Base-by-base conservation (phyloP, 1,139 yeast genomes). In the Taphrina flavorubra region DNA sequence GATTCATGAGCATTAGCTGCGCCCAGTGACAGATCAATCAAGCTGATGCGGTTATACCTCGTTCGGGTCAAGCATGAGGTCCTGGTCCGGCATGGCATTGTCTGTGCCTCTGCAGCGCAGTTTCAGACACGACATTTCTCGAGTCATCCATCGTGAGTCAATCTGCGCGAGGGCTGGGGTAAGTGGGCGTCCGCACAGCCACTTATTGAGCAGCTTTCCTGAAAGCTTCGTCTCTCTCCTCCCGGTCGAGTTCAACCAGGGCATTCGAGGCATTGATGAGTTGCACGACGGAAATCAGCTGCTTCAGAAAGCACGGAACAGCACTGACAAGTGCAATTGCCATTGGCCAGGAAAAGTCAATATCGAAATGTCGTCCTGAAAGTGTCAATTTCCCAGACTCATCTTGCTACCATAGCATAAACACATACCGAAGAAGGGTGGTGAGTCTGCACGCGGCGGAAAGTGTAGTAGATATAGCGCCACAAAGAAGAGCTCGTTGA, bases 401-500 rank as follows among this genome's bases (percentile, higher is more conserved):
- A 25, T 25, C 31, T 25, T 25, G 2, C 31, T 25, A 25, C 31
- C 31, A 25, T 25, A 25, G 31, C 31, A 46, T 25, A 34, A 39
- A n/a, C 5, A 11, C 59, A 6, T 53, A 63, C 67, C 67, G 47
- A 63, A 63, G 61, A 63, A 63, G 5, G 67, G 67, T 6, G 67
- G 67, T 11, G 67, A 63, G 44, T 63, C 57, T 16, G 46, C 56
- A 25, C 72, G 77, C 73, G 78, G 85, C 81, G 76, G 86, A 80
- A 89, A 89, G 72, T 87, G 85, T 76, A 85, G 86, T 77, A 94
- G 83, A 78, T 94, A 95, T 68, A 92, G 79, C 0, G 97, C 97
- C 76, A 92, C 89, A 78, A 90, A 95, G 78, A 95, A 95, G 70
- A 91, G 79, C 80, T 95, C 99, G 79, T 94, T 94, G 73, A 92